Percentiles rank a stretch among this genome's conserved stretches.
phyloP scores from a whole-genome alignment of 2,329 filamentous ascomycete genomes.

The Ophiostoma piceae region DNA sequence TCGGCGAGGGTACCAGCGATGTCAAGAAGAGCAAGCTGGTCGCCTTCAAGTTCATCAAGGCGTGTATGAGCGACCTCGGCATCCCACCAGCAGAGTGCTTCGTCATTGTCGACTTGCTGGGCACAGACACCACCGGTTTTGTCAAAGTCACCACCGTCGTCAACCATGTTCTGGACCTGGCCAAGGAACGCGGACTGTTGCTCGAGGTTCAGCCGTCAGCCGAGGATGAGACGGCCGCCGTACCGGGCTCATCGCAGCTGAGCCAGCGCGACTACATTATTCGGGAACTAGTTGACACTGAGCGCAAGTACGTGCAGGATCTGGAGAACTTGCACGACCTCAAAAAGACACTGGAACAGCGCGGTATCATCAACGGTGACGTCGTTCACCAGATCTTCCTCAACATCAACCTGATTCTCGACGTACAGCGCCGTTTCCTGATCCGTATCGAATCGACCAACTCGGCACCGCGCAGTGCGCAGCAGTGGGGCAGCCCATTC shows the following conservation, averaged over 20 bases:
- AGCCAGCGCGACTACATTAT: conserved; percentile 80
- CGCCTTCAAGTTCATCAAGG: conserved; percentile 87
- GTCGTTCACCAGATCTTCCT: conserved; percentile 91
- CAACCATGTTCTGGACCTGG: conserved; percentile 82
- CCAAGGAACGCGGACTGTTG: conserved; percentile 72
- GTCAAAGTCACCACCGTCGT: conserved; percentile 86
- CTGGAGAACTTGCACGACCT: conserved; percentile 88
- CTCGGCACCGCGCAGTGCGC: conserved; percentile 65
- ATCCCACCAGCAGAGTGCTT: conserved; percentile 81
- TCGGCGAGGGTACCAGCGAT: conserved; percentile 50
- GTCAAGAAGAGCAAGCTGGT: conserved; percentile 79
- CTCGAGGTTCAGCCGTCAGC: conserved; percentile 54
- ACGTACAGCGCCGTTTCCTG: conserved; percentile 90
- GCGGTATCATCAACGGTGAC: conserved; percentile 81
- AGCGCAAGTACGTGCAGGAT: conserved; percentile 97
- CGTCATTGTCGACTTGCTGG: conserved; percentile 84
- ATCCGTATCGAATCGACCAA: conserved; percentile 96
- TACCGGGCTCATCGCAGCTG: conserved; percentile 59
- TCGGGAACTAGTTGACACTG: conserved; percentile 85
- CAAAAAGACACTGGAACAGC: conserved; percentile 84
- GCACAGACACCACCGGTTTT: conserved; percentile 93
- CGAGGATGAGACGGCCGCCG: conserved; percentile 48
- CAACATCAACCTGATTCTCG: conserved; percentile 89
- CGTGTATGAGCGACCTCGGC: conserved; percentile 75
- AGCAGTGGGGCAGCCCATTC: conserved; percentile 96